Base-by-base conservation (phyloP, 768 basidiomycete genomes). In the Leccinum fibrillosum region DNA sequence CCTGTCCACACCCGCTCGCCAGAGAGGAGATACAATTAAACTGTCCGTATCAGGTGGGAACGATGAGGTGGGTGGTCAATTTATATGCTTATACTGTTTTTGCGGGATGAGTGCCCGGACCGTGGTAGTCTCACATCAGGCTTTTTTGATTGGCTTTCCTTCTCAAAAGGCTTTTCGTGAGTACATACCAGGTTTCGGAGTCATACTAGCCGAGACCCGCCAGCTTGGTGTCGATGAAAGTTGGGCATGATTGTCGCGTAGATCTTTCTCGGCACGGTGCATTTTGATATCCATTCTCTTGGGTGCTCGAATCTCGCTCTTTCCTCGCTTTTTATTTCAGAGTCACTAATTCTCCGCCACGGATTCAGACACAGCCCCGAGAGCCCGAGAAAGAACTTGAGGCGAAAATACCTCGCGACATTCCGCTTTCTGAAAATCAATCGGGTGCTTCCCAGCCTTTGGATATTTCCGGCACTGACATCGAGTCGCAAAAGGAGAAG, bases 11-110 rank as follows among this genome's bases (percentile, higher is more conserved):
- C 51, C 58, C 9, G 57, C 56, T 51, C 57, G 52, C 30, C 60
- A 58, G 54, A 69, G 56, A 49, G 67, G 62, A 39, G 67, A 57
- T 42, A 61, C 64, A 2, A 51, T 70, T 13, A 66, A 58, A 26
- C 56, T 55, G 1, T 11, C 19, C 15, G 8, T 39, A 19, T 45
- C 15, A 39, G 44, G 32, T 21, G 52, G 42, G 7, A 45, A 23
- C 19, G 52, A 57, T 25, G 53, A 66, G 63, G 67, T 70, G 30
- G 28, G 66, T 61, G 9, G 25, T 55, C 1, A 10, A 23, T 23
- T 28, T 17, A 4, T 30, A 15, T 17, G 15, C 25, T 23, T 15
- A 5, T 35, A 23, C 8, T 26, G 1, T 49, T 44, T 58, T 34
- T 15, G 34, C 5, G 39, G 34, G 3, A 12, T 39, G 32, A 10